These are phyloP conservation scores for Perkinsus marinus DNA, from an alignment of 169 alveolate species.

Conservation along the genomic window DNA sequence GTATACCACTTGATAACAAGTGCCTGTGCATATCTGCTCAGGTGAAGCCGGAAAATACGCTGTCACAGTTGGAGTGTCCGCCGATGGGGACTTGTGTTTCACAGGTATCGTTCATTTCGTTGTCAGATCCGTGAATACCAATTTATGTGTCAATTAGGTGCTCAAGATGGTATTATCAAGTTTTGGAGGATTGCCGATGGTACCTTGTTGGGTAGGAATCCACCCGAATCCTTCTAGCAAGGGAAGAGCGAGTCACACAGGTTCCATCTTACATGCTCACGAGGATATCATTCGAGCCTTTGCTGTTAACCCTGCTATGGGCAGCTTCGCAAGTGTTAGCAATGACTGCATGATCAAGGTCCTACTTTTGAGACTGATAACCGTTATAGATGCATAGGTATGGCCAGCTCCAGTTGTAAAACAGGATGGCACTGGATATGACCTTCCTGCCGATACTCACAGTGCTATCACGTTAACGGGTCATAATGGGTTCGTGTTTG, in stretches of 20 bases:
- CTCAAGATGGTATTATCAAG: constrained; percentile 53
- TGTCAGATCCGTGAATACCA: constrained; percentile 4
- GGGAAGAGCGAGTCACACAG: neutral
- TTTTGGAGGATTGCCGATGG: constrained; percentile 43
- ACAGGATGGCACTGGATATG: neutral
- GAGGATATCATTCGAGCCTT: constrained; percentile 60
- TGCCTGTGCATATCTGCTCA: neutral
- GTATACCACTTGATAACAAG: neutral
- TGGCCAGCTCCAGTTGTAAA: neutral
- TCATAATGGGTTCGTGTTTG: constrained; percentile 63
- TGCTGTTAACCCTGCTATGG: constrained; percentile 31
- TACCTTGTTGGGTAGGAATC: constrained; percentile 20
- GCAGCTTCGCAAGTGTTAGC: constrained; percentile 51
- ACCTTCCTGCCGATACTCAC: neutral
- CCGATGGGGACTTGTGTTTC: constrained; percentile 15
- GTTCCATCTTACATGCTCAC: constrained; percentile 40
- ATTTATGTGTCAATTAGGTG: no score
- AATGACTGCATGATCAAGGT: constrained; percentile 60
- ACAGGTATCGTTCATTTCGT: neutral
- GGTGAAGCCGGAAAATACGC: constrained; percentile 29
- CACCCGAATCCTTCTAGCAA: neutral
- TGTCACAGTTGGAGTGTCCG: constrained; percentile 48
- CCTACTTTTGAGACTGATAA: constrained; percentile 49
- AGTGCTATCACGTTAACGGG: constrained; percentile 32
- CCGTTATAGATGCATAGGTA: constrained; percentile 4